Base-by-base conservation (phyloP, 2,329 filamentous ascomycete genomes). In the Sordariomycetes sp. region DNA sequence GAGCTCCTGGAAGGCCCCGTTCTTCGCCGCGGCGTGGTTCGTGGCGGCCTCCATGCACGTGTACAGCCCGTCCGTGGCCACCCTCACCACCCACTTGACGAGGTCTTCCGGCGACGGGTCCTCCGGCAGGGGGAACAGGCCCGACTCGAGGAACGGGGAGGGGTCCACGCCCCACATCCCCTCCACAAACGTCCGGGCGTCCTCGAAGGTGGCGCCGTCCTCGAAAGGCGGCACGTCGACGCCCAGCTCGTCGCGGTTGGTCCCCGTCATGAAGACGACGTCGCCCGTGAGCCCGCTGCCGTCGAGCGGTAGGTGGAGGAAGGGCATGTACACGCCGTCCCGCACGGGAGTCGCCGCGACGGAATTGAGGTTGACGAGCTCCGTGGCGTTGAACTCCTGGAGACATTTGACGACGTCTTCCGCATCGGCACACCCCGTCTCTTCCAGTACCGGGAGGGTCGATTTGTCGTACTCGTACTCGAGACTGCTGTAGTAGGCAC, bases 161-260 rank as follows among this genome's bases (percentile, higher is more conserved):
- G 66, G 59, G 34, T 63, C 60, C 40, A 67, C 61, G 43, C 62
- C 61, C 8, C 35, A 50, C 40, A 22, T 4, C 60, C 60, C 4
- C 65, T 53, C 8, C 61, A 59, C 34, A 35, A 16, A 58, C 63
- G 51, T 57, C 52, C 66, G 61, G 53, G 66, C 66, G 4, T 51
- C 48, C 10, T 58, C 59, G 58, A 65, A 63, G 32, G 59, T 64
- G 16, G 65, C 60, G 62, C 61, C 62, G 35, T 62, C 59, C 54
- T 48, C 12, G 25, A 68, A 60, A 32, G 64, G 66, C 62, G 63
- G 61, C 65, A 65, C 58, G 35, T 70, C 60, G 65, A 69, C 66
- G 61, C 67, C 60, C 62, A 69, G 61, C 69, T 75, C 65, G 61
- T 72, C 65, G 32, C 72, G 68, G 64, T 70, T 73, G 51, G 66